phyloP scores from a whole-genome alignment of 2,329 filamentous ascomycete genomes.

The Sporothrix curviconia region DNA sequence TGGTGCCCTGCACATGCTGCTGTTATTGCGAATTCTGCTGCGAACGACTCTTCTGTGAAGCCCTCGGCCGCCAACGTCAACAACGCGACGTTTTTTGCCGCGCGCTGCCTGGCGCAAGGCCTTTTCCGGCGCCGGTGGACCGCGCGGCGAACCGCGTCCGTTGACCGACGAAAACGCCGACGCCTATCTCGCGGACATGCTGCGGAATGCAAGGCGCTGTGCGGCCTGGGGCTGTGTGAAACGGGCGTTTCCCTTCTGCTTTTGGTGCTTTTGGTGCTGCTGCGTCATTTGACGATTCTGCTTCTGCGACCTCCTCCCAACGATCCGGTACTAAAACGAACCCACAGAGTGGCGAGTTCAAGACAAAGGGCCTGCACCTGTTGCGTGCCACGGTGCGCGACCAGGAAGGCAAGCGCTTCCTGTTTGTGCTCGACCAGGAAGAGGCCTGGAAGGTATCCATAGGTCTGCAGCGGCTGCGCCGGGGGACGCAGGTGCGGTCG shows the following conservation, averaged over 20 bases:
- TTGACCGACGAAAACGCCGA: conserved; percentile 61
- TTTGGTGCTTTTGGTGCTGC: conserved; percentile 8
- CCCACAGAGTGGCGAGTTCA: conserved; percentile 44
- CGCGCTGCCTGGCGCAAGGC: conserved; percentile 42
- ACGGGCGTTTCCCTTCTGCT: conserved; percentile 28
- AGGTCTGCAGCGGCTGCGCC: conserved; percentile 53
- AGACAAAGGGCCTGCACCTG: conserved; percentile 51
- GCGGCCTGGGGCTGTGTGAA: conserved; percentile 48
- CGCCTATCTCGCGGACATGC: conserved; percentile 54
- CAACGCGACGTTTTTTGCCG: conserved; percentile 40
- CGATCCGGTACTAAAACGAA: conserved; percentile 33
- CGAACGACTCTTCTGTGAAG: conserved; percentile 31
- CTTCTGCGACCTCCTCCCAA: conserved; percentile 19
- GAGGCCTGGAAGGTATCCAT: conserved; percentile 63
- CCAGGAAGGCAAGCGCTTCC: conserved; percentile 58
- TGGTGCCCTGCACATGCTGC: conserved; percentile 65
- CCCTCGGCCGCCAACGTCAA: conserved; percentile 34
- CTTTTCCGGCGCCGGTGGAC: conserved; percentile 33
- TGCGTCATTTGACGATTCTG: conserved; percentile 22
- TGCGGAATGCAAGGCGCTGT: conserved; percentile 60
- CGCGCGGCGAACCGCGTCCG: conserved; percentile 40
- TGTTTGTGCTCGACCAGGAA: conserved; percentile 58
- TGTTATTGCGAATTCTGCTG: conserved; percentile 36
- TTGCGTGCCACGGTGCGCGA: conserved; percentile 59
- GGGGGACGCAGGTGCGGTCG: conserved; percentile 53